Evolutionary conservation across 2,329 filamentous ascomycete species (phyloP), one percentile per base, ranked within the genome.

Genomic region (Penicillium sp.): DNA sequence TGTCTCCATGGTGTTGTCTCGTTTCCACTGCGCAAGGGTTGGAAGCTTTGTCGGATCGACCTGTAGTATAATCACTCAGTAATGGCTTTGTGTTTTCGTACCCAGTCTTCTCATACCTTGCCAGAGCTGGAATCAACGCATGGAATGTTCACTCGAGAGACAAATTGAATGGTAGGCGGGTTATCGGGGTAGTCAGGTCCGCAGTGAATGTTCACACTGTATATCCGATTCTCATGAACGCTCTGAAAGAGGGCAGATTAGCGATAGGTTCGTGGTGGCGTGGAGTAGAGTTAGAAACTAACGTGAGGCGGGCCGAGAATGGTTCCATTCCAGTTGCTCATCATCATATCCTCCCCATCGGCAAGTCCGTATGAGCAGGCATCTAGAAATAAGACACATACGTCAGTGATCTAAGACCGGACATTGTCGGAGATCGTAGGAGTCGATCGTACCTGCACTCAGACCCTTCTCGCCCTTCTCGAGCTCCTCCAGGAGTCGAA

Each of bases 401-500:
- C 21, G 62, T 76, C 58, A 72, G 67, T 47, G 40, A 36, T 48
- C 29, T 16, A 23, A 44, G 46, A 57, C 61, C 56, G 29, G 51
- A 43, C 51, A 53, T 50, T 33, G 41, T 57, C 29, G 54, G 38
- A 39, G 50, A 56, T 38, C 19, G 33, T 38, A 46, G 41, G 15
- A 52, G 33, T 49, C 45, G 58, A 55, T 66, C 66, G 58, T 57
- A 77, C 91, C 91, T 75, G 93, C 92, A 71, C 94, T 93, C 62
- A 94, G 84, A 60, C 94, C 94, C 79, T 99, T 99, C 81, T 99
- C 94, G 71, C 94, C 94, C 81, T 97, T 97, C 81, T 99, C 94
- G 21, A 99, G 84, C 86, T 99, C 94, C 76, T 97, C 94, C 56
- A 99, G 83, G 65, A 99, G 85, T 72, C 93, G 88, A 76, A 99